These are phyloP conservation scores for Oryza officinalis DNA, from an alignment of 176 grass and related monocot species.

Conservation along the genomic window DNA sequence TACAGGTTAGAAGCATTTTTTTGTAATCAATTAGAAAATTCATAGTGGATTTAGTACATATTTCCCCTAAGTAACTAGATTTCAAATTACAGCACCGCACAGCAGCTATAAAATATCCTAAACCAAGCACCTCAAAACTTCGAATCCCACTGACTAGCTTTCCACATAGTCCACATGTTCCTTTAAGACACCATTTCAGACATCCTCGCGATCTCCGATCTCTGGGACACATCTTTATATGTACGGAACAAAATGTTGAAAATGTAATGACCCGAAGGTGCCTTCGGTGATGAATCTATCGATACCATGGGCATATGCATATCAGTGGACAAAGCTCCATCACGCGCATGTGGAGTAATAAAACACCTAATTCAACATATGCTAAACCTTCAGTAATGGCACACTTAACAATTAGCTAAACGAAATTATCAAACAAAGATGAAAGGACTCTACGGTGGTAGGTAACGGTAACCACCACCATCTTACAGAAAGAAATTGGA, in stretches of 20 bases:
- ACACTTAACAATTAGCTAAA: neutral
- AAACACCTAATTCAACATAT: neutral
- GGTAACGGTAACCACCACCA: too few relatives aligned
- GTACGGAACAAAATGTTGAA: too few relatives aligned
- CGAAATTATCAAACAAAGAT: too few relatives aligned
- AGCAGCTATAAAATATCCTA: neutral
- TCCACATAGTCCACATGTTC: neutral
- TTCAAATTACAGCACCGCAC: neutral
- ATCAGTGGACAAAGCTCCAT: neutral
- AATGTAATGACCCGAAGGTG: neutral
- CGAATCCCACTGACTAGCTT: neutral
- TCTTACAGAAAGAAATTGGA: too few relatives aligned
- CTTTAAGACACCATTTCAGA: neutral
- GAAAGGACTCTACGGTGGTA: too few relatives aligned
- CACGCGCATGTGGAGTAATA: neutral
- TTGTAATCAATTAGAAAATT: too few relatives aligned
- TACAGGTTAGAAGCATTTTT: too few relatives aligned
- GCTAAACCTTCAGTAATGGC: neutral
- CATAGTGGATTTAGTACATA: too few relatives aligned
- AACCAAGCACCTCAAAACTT: constrained; percentile 7
- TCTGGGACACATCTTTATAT: neutral
- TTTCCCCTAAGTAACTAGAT: too few relatives aligned
- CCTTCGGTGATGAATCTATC: neutral
- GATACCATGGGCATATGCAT: neutral
- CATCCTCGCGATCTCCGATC: neutral